phyloP scores from a whole-genome alignment of 495 filamentous ascomycete genomes.

The Barbatosphaeria neglecta region DNA sequence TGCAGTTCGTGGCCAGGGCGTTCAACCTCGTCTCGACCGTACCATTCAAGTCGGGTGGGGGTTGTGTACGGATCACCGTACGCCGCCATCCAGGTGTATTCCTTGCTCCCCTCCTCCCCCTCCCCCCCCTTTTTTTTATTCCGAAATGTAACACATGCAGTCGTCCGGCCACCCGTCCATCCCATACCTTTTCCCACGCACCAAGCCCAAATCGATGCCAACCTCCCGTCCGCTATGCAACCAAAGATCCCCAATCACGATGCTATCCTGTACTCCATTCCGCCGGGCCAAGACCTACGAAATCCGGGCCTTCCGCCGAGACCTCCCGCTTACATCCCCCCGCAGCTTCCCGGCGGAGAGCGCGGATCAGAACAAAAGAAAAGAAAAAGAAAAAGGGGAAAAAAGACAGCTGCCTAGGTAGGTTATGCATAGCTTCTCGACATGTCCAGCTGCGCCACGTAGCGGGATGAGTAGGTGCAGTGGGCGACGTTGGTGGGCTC shows the following conservation, averaged over 20 bases:
- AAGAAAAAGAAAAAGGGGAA: neutral
- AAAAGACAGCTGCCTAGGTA: neutral
- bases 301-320: neutral
- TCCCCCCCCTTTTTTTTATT: neutral
- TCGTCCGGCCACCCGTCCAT: too few species aligned
- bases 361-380: too few species aligned
- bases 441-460: slow-evolving; percentile 15
- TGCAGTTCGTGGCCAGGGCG: too few species aligned
- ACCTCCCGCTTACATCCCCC: neutral
- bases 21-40: too few species aligned
- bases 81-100: neutral
- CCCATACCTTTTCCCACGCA: neutral
- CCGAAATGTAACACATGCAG: neutral
- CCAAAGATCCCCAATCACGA: neutral
- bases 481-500: slow-evolving; percentile 18
- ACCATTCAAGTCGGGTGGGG: too few species aligned
- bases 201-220: neutral
- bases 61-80: too few species aligned
- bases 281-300: neutral
- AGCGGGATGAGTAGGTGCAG: slow-evolving; percentile 23
- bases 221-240: neutral
- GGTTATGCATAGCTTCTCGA: slow-evolving; percentile 27
- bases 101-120: neutral
- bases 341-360: neutral
- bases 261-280: neutral